These are phyloP conservation scores for Russula lepida DNA, from an alignment of 768 basidiomycete genomes.

Conservation along the genomic window DNA sequence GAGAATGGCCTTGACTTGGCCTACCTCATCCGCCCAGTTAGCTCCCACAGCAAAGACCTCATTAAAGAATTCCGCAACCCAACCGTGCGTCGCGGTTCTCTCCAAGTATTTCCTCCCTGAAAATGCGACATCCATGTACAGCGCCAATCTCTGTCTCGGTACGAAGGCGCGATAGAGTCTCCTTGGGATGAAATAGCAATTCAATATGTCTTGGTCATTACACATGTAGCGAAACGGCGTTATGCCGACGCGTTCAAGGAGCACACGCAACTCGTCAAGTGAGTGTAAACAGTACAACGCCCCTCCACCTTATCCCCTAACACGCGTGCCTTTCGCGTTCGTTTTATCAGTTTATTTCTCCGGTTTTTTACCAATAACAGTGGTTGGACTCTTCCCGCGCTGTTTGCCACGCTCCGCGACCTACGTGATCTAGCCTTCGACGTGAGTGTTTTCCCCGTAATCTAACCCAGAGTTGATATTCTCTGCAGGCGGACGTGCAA, in stretches of 20 bases:
- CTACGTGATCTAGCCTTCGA: constrained; percentile 80
- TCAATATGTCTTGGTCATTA: constrained; percentile 70
- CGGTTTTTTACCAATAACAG: constrained; percentile 73
- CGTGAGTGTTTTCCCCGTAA: constrained; percentile 33
- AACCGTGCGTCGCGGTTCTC: constrained; percentile 30
- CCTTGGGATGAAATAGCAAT: constrained; percentile 88
- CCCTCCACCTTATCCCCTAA: neutral
- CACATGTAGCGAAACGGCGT: constrained; percentile 58
- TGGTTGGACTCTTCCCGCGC: constrained; percentile 77
- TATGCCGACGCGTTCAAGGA: constrained; percentile 73
- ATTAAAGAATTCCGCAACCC: constrained; percentile 63
- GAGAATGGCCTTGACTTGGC: constrained; percentile 66
- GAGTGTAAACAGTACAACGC: constrained; percentile 33
- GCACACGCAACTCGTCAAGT: constrained; percentile 69
- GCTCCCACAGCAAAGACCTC: constrained; percentile 67
- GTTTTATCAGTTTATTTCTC: constrained; percentile 50
- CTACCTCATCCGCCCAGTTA: constrained; percentile 67
- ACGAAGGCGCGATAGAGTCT: constrained; percentile 53
- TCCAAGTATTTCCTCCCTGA: neutral
- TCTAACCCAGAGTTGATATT: neutral
- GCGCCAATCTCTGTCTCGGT: constrained; percentile 32
- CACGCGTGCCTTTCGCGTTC: neutral
- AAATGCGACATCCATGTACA: constrained; percentile 5
- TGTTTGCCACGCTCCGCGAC: constrained; percentile 77
- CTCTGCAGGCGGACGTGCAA: constrained; percentile 17